Percentiles rank a stretch among this genome's conserved stretches.
Conservation (phyloP, 129 eudicot genomes). For the Logfia minima region DNA sequence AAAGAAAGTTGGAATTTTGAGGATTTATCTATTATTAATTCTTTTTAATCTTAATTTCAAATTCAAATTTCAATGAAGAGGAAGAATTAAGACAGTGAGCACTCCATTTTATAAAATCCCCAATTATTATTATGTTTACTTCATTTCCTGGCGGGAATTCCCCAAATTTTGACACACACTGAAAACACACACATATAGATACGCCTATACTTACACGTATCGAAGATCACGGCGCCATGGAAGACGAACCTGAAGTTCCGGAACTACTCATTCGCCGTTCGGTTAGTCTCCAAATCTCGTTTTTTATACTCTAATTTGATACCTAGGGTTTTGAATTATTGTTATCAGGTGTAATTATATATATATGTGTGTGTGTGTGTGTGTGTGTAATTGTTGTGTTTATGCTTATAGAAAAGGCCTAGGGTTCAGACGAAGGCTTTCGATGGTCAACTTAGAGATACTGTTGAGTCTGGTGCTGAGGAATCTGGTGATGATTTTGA, state of each 20-base stretch:
- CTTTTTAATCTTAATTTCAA: too few relatives aligned
- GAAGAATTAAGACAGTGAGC: too few relatives aligned
- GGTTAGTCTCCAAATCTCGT: conserved; percentile 37
- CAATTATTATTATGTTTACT: background rate
- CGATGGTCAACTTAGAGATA: conserved; percentile 37
- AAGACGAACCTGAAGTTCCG: conserved; percentile 50
- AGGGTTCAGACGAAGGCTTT: conserved; percentile 55
- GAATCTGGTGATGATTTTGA: conserved; percentile 66
- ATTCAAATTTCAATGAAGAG: too few relatives aligned
- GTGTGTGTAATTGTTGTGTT: conserved; percentile 18
- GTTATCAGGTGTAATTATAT: background rate
- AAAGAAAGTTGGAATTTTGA: too few relatives aligned
- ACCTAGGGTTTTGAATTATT: conserved; percentile 24
- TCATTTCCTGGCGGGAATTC: conserved; percentile 36
- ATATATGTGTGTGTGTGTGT: background rate
- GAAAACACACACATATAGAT: conserved; percentile 11
- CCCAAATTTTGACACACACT: conserved; percentile 17
- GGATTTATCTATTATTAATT: too few relatives aligned
- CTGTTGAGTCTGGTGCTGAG: conserved; percentile 44
- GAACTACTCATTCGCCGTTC: conserved; percentile 61
- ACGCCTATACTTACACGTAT: background rate
- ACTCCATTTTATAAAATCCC: too few relatives aligned
- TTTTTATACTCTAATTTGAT: background rate
- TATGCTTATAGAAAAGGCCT: conserved; percentile 54
- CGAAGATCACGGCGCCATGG: conserved; percentile 40